Conservation (phyloP, 2,329 filamentous ascomycete species). For the Chlorencoelia australis region DNA sequence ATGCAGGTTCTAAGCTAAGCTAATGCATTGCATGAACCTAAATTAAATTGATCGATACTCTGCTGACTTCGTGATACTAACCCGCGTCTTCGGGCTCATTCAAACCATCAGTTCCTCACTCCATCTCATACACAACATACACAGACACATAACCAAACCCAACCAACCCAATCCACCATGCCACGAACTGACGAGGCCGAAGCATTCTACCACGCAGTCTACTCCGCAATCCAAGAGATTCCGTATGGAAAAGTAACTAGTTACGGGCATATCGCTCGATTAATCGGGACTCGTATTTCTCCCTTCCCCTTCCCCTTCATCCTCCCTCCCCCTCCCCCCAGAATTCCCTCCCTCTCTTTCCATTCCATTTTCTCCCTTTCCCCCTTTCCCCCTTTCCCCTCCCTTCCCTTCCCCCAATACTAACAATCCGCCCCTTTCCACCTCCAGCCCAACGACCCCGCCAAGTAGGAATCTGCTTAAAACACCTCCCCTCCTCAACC, state of each 20-base stretch:
- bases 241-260: slow-evolving; percentile 75
- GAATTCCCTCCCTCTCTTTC: background rate
- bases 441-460: slow-evolving; percentile 58
- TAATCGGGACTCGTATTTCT: slow-evolving; percentile 61
- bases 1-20: too few relatives aligned
- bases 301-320: too few relatives aligned
- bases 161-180: slow-evolving; percentile 35
- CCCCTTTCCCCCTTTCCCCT: background rate
- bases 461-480: slow-evolving; percentile 85
- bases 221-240: slow-evolving; percentile 75
- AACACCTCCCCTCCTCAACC: slow-evolving; percentile 65
- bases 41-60: too few relatives aligned
- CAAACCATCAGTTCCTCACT: too few relatives aligned
- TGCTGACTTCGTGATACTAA: too few relatives aligned
- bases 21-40: too few relatives aligned
- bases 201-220: slow-evolving; percentile 69
- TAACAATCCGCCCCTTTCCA: background rate
- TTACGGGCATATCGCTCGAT: slow-evolving; percentile 70
- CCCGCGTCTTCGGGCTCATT: too few relatives aligned
- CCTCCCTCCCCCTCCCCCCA: background rate
- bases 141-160: background rate
- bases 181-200: slow-evolving; percentile 62
- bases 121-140: background rate
- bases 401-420: background rate
- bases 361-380: slow-evolving; percentile 40